Evolutionary conservation across 2,329 filamentous ascomycete species (phyloP).

Genomic region (Phyllosticta citrichinensis): DNA sequence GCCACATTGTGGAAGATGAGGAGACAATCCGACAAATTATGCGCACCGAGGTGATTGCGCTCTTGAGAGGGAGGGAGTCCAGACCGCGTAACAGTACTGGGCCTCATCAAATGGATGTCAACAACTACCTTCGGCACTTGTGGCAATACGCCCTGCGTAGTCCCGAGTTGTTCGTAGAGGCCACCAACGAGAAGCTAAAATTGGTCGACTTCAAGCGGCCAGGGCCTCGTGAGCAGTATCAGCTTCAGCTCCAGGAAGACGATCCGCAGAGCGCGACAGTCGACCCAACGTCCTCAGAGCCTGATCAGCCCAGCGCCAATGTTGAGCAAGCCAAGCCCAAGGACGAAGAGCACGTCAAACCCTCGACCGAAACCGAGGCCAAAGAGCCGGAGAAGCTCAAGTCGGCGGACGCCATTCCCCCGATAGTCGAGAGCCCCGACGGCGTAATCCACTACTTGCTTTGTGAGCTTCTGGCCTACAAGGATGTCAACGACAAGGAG

Average conservation of each 20-base stretch:
- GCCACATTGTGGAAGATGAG: slow-evolving; percentile 91
- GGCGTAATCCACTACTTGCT: slow-evolving; percentile 92
- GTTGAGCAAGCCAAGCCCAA: neutral
- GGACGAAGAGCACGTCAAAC: slow-evolving; percentile 15
- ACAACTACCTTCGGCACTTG: slow-evolving; percentile 64
- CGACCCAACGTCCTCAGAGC: neutral
- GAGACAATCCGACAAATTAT: slow-evolving; percentile 85
- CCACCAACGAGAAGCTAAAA: slow-evolving; percentile 76
- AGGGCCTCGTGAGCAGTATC: slow-evolving; percentile 31
- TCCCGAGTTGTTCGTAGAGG: slow-evolving; percentile 76
- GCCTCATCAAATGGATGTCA: slow-evolving; percentile 48
- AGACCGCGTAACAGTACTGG: slow-evolving; percentile 17
- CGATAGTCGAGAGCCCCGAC: slow-evolving; percentile 83
- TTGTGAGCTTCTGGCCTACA: slow-evolving; percentile 83
- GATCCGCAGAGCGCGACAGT: slow-evolving; percentile 18
- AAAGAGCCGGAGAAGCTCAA: slow-evolving; percentile 58
- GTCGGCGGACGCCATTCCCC: slow-evolving; percentile 61
- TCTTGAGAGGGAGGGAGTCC: slow-evolving; percentile 50
- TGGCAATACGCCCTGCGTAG: slow-evolving; percentile 71
- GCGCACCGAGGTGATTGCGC: slow-evolving; percentile 74
- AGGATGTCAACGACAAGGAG: slow-evolving; percentile 83
- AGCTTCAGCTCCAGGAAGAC: slow-evolving; percentile 42
- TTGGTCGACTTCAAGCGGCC: slow-evolving; percentile 52
- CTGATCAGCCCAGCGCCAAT: slow-evolving; percentile 25
- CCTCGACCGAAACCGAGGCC: slow-evolving; percentile 30